These are phyloP conservation scores for Phialophora expanda DNA, from an alignment of 2,329 filamentous ascomycete genomes.

Conservation along the genomic window DNA sequence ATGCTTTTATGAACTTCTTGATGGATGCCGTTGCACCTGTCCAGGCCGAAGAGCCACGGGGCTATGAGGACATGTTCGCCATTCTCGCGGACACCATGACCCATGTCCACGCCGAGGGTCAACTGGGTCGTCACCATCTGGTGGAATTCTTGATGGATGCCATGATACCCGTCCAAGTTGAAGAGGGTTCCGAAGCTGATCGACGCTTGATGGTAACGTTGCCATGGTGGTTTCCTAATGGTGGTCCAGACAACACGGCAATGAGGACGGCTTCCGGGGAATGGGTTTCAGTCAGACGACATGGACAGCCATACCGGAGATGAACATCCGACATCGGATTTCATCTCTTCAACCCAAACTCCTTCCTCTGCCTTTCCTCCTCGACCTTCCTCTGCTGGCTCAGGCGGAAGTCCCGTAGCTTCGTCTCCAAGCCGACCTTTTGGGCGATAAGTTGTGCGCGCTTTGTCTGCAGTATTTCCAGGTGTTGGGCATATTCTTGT, in stretches of 20 bases:
- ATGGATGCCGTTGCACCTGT: background rate
- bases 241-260: background rate
- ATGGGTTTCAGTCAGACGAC: background rate
- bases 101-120: background rate
- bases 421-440: conserved; percentile 31
- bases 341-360: conserved; percentile 23
- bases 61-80: background rate
- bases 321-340: background rate
- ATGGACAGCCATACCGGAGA: background rate
- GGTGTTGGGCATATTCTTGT: conserved; percentile 12
- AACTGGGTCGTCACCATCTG: background rate
- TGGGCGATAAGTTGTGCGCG: conserved; percentile 26
- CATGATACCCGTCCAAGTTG: background rate
- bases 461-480: conserved; percentile 28
- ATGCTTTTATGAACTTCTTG: background rate
- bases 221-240: background rate
- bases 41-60: background rate
- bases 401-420: conserved; percentile 25
- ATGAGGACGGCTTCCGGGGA: background rate
- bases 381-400: conserved; percentile 21
- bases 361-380: conserved; percentile 28
- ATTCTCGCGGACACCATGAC: background rate
- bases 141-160: background rate
- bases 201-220: background rate
- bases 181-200: background rate